Evolutionary conservation across 768 basidiomycete species (phyloP), one percentile per base, ranked within the genome.

Genomic region (Tulasnella sp.): DNA sequence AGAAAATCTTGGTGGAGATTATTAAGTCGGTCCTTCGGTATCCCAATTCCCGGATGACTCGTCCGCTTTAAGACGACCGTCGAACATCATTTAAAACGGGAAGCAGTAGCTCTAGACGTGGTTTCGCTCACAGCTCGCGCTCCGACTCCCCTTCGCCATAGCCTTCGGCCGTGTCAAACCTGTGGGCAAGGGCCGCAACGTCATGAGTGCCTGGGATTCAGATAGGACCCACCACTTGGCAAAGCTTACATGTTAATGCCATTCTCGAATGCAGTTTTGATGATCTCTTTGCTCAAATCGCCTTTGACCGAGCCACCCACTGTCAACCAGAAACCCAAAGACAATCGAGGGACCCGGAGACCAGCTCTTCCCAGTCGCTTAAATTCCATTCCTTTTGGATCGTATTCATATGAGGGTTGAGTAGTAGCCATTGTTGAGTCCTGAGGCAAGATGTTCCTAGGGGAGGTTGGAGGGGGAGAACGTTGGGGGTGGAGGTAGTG

Each of bases 1-100:
- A 95, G 88, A 90, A 95, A 48, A 95, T 84, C 83, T 95, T 95
- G 79, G 94, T 95, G 24, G 91, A 90, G 82, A 95, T 87, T 76
- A 95, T 88, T 18, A 94, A 85, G 83, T 95, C 93, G 18, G 88
- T 86, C 44, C 93, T 88, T 42, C 89, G 88, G 82, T 91, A 86
- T 14, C 89, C 89, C 19, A 94, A 88, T 83, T 94, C 93, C 83
- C 90, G 91, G 84, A 94, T 89, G 2, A 91, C 93, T 62, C 92
- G 90, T n/a, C 94, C 94, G 82, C 62, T 68, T 12, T 27, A 68
- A 36, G 12, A 27, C 31, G 36, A 68, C 1, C 16, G 27, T 68
- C 19, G 16, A 68, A 16, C 0, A 68, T 34, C 31, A 68, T 19
- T n/a, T 27, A 12, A 1, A 27, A 2, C 21, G 2, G 31, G 24